Conservation (phyloP, 345 rosid genomes). For the Brassica cretica region DNA sequence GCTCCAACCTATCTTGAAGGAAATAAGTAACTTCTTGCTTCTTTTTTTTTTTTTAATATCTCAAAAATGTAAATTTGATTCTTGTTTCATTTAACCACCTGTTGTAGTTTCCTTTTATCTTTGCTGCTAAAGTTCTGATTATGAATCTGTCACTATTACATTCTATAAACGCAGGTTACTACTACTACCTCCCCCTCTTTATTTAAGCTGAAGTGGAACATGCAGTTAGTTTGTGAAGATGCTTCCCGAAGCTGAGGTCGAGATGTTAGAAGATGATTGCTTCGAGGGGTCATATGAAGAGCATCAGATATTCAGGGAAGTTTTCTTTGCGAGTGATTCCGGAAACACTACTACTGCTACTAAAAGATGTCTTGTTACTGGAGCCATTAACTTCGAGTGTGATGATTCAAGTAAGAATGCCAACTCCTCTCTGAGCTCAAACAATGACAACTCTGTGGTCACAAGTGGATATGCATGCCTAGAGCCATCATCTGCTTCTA, state of each 20-base stretch:
- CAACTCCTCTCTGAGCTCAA: constrained; percentile 47
- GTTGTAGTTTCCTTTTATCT: background rate
- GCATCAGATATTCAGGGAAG: constrained; percentile 53
- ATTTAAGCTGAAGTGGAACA: constrained; percentile 25
- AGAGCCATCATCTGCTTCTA: constrained; percentile 36
- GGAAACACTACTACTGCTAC: constrained; percentile 40
- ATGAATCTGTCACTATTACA: background rate
- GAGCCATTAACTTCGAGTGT: constrained; percentile 50
- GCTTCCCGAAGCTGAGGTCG: constrained; percentile 36
- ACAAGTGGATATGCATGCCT: constrained; percentile 51
- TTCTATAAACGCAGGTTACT: constrained; percentile 17
- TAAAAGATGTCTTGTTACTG: constrained; percentile 51
- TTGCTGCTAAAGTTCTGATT: background rate
- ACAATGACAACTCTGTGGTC: constrained; percentile 61
- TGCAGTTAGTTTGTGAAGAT: constrained; percentile 43
- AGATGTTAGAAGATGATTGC: constrained; percentile 47
- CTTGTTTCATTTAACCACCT: constrained; percentile 2
- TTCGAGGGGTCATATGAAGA: constrained; percentile 68
- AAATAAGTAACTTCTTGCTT: background rate
- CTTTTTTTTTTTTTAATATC: background rate
- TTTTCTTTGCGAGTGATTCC: constrained; percentile 52
- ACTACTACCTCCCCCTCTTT: background rate
- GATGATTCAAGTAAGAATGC: constrained; percentile 48
- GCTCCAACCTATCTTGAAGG: background rate
- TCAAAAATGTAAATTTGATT: background rate